phyloP scores from a whole-genome alignment of 345 rosid genomes.

The Arabis hirsuta region DNA sequence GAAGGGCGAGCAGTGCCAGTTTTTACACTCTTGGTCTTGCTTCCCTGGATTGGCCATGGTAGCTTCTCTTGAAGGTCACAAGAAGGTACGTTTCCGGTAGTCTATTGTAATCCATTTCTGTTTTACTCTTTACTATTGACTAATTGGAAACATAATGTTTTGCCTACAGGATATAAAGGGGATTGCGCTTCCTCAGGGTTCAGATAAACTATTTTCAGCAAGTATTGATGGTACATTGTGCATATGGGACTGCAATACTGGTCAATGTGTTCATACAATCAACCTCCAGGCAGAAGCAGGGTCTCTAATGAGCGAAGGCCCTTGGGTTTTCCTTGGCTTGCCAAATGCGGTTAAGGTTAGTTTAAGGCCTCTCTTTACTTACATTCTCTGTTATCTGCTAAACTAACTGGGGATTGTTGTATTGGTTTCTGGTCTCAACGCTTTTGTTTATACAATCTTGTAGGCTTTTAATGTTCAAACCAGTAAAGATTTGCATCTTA shows the following conservation, averaged over 20 bases:
- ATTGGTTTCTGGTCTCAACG: background rate
- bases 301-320: conserved; percentile 56
- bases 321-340: conserved; percentile 69
- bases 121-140: conserved; percentile 2
- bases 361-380: background rate
- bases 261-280: conserved; percentile 44
- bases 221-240: conserved; percentile 54
- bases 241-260: conserved; percentile 64
- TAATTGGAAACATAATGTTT: background rate
- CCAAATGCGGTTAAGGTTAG: conserved; percentile 59
- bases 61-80: conserved; percentile 45
- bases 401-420: background rate
- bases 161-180: conserved; percentile 51
- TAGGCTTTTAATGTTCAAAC: conserved; percentile 60
- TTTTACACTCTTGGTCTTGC: conserved; percentile 43
- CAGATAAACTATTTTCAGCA: conserved; percentile 62
- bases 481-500: conserved; percentile 42
- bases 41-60: conserved; percentile 39
- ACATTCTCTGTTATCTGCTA: background rate
- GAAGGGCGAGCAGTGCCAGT: conserved; percentile 41
- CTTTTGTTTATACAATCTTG: conserved; percentile 24
- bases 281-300: conserved; percentile 56
- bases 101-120: background rate
- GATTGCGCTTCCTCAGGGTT: conserved; percentile 54
- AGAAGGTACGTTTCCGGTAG: conserved; percentile 24